phyloP scores from a whole-genome alignment of 75 land plant genomes.

The Adiantum capillusveneris region DNA sequence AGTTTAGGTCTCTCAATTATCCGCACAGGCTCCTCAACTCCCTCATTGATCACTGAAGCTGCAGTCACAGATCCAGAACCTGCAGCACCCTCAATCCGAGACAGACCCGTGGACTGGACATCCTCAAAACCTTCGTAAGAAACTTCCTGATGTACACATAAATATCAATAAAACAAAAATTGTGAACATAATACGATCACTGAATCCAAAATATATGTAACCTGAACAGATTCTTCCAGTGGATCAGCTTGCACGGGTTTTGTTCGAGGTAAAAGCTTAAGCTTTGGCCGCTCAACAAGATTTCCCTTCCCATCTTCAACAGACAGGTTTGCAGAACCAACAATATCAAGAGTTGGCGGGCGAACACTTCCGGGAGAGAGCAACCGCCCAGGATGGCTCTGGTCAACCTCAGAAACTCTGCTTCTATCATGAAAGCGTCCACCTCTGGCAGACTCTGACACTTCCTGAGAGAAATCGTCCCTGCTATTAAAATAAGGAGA shows the following conservation, averaged over 20 bases:
- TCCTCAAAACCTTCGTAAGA: no score
- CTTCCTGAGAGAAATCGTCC: constrained; percentile 1
- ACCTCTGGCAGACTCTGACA: neutral
- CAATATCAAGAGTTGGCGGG: neutral
- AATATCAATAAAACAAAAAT: no score
- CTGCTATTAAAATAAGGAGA: neutral
- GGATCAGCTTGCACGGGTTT: constrained; percentile 47
- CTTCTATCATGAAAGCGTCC: constrained; percentile 13
- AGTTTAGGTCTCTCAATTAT: constrained; percentile 70
- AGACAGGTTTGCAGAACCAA: neutral
- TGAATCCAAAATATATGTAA: constrained; percentile 8
- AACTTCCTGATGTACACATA: no score
- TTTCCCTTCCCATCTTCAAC: constrained; percentile 2
- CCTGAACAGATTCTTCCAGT: constrained; percentile 14
- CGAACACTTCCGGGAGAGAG: constrained; percentile 9
- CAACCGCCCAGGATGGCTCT: neutral
- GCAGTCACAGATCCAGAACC: constrained; percentile 11
- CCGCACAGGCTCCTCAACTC: constrained; percentile 21
- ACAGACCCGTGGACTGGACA: no score
- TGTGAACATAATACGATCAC: no score
- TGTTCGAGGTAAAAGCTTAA: constrained; percentile 78
- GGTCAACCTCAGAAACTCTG: constrained; percentile 7
- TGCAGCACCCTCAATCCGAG: no score
- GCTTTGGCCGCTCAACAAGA: constrained; percentile 50
- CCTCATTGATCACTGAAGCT: constrained; percentile 6